Evolutionary conservation across 192 early-diverging fungal species (phyloP).

Genomic region (Backusella mclennaniae): DNA sequence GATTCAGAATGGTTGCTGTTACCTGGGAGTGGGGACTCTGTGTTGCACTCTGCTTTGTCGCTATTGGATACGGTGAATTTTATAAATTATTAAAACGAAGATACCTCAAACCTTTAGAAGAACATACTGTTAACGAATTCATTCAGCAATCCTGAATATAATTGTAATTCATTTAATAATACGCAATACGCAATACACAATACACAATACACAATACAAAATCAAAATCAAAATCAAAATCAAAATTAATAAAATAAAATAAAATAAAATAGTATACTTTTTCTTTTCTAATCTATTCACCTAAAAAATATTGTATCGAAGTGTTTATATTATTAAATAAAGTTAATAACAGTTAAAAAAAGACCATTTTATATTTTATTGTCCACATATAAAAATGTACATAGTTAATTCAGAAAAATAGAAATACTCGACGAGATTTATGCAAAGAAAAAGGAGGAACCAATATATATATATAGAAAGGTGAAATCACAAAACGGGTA

Average conservation of each 20-base stretch:
- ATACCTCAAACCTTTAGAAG: constrained; percentile 8
- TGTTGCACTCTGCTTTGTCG: constrained; percentile 23
- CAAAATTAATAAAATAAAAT: background rate
- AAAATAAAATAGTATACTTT: background rate
- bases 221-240: background rate
- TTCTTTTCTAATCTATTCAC: background rate
- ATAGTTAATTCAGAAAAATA: no score
- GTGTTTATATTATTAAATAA: no score
- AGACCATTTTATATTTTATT: no score
- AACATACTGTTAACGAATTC: background rate
- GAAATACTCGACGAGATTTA: no score
- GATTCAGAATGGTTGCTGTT: constrained; percentile 56
- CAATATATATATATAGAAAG: background rate
- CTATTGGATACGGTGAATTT: background rate
- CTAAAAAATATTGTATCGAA: no score
- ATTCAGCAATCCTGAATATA: background rate
- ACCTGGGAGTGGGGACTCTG: constrained; percentile 75
- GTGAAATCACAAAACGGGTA: background rate
- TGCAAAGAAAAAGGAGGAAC: background rate
- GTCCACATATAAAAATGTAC: background rate
- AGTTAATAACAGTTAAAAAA: no score
- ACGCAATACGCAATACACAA: background rate
- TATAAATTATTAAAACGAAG: constrained; percentile 2
- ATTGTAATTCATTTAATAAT: background rate
- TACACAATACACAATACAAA: background rate